These are phyloP conservation scores for Naganishia liquefaciens DNA, from an alignment of 1,284 basidiomycete species.

Conservation along the genomic window DNA sequence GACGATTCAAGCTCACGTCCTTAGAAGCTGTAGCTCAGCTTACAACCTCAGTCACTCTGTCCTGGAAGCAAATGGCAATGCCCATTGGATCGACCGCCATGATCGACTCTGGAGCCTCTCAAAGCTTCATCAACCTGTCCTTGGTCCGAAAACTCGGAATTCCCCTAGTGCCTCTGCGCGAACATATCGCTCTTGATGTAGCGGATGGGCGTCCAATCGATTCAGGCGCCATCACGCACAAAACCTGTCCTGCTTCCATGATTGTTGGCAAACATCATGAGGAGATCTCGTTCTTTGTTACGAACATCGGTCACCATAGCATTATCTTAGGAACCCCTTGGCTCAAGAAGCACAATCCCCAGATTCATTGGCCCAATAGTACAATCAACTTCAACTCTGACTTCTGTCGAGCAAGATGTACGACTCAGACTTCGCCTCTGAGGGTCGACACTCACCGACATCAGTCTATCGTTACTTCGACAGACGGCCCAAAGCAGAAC, in stretches of 20 bases:
- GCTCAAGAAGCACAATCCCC: constrained; percentile 12
- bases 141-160: constrained; percentile 4
- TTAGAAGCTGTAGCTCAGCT: constrained; percentile 12
- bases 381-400: neutral
- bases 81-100: constrained; percentile 7
- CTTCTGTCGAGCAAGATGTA: constrained; percentile 1
- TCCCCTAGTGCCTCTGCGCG: neutral
- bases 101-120: constrained; percentile 12
- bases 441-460: neutral
- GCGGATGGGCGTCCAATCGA: constrained; percentile 13
- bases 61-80: neutral
- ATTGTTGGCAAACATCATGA: neutral
- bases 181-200: neutral
- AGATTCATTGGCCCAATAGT: constrained; percentile 6
- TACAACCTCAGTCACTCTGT: neutral
- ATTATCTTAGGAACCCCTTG: constrained; percentile 16
- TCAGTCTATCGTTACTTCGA: constrained; percentile 5
- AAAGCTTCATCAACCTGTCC: constrained; percentile 8
- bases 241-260: neutral
- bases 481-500: too few species aligned
- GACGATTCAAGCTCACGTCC: neutral
- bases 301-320: constrained; percentile 8
- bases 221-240: constrained; percentile 12
- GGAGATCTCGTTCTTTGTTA: constrained; percentile 3
- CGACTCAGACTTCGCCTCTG: neutral